Conservation (phyloP, 345 rosid genomes). For the Moricandia moricandioides region DNA sequence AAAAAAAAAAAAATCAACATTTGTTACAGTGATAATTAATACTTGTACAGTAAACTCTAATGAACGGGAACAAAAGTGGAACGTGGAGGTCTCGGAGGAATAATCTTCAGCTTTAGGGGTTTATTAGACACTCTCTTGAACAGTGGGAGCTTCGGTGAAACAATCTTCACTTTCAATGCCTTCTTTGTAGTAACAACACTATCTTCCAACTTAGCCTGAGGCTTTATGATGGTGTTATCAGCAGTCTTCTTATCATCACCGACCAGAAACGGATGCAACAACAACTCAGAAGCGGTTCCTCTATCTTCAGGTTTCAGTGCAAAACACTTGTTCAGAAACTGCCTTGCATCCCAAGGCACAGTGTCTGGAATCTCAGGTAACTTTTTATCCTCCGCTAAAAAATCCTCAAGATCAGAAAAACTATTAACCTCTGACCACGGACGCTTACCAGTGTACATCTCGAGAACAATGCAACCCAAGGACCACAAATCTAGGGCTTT, state of each 20-base stretch:
- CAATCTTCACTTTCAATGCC: not conserved
- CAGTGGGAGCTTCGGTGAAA: not conserved
- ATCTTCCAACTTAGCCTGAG: no score
- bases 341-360: constrained; percentile 29
- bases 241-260: not conserved
- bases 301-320: constrained; percentile 11
- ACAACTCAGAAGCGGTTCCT: constrained; percentile 27
- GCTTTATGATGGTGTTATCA: not conserved
- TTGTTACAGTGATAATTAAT: not conserved
- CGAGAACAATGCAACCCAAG: constrained; percentile 26
- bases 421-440: constrained; percentile 6
- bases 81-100: not conserved
- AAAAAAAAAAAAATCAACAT: not conserved
- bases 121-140: not conserved
- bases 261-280: constrained; percentile 28
- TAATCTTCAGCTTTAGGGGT: not conserved
- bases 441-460: constrained; percentile 20
- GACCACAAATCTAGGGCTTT: constrained; percentile 37
- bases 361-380: constrained; percentile 11
- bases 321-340: constrained; percentile 27
- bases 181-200: no score
- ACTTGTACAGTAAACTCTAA: not conserved
- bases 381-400: not conserved
- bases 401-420: not conserved
- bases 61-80: not conserved